Evolutionary conservation across 768 basidiomycete genomes (phyloP).

Genomic region (Auricularia cornea): DNA sequence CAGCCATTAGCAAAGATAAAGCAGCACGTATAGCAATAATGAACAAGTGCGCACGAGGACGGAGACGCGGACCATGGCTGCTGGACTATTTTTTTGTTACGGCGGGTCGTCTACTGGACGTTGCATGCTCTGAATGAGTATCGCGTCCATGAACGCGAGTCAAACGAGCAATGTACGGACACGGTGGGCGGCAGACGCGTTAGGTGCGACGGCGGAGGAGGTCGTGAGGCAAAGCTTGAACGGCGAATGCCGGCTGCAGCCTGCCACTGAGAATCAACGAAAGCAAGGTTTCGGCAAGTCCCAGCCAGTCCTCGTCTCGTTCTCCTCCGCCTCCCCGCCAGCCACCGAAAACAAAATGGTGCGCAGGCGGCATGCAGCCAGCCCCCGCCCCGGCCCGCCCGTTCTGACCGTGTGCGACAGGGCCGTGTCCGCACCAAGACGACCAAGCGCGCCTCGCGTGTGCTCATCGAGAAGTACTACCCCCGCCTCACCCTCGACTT

Average conservation of each 20-base stretch:
- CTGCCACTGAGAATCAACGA: neutral
- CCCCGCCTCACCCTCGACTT: slow-evolving; percentile 98
- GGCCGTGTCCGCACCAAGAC: slow-evolving; percentile 99
- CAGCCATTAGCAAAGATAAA: neutral
- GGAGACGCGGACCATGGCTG: slow-evolving; percentile 76
- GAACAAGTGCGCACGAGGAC: slow-evolving; percentile 46
- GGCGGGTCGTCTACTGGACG: neutral
- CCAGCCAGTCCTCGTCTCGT: neutral
- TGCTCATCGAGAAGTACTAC: slow-evolving; percentile 99
- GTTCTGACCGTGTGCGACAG: slow-evolving; percentile 33
- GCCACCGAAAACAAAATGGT: slow-evolving; percentile 41
- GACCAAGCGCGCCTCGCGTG: slow-evolving; percentile 97
- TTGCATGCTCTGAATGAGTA: slow-evolving; percentile 65
- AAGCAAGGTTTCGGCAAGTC: neutral
- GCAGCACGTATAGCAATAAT: neutral
- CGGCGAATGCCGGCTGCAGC: neutral
- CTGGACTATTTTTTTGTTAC: slow-evolving; percentile 3
- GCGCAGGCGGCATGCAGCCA: slow-evolving; percentile 8
- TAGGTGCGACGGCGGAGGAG: slow-evolving; percentile 7
- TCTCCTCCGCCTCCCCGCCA: slow-evolving; percentile 10
- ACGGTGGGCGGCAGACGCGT: slow-evolving; percentile 14
- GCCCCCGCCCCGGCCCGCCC: neutral
- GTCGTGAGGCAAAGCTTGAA: neutral
- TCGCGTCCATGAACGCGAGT: slow-evolving; percentile 76
- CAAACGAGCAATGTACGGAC: slow-evolving; percentile 35